A percentile compares a stretch with the other conserved stretches of the same genome.
phyloP scores from a whole-genome alignment of 169 alveolate species.

The Eimeria acervulina region DNA sequence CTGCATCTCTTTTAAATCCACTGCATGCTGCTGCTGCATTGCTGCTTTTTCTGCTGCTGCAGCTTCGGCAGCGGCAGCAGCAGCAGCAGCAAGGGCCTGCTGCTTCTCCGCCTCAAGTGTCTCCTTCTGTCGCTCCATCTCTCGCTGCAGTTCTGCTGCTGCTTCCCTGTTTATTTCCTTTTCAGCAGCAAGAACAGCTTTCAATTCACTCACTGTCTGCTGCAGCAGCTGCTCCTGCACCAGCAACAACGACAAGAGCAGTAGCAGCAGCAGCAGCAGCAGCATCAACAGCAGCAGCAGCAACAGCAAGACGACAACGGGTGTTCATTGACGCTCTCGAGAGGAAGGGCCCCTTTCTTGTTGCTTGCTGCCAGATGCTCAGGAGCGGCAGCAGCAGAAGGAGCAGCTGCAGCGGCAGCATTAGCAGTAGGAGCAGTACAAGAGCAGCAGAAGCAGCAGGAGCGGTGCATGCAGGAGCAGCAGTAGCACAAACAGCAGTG shows the following conservation, averaged over 20 bases:
- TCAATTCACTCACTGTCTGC: background rate
- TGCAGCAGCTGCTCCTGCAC: slow-evolving; percentile 38
- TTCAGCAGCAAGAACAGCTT: background rate
- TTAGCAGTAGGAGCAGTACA: too few relatives aligned
- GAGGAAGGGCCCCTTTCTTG: too few relatives aligned
- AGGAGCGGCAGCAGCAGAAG: background rate
- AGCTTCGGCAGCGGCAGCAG: slow-evolving; percentile 20
- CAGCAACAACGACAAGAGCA: slow-evolving; percentile 1
- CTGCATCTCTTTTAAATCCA: background rate
- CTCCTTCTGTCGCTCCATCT: slow-evolving; percentile 23
- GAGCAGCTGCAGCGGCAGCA: background rate
- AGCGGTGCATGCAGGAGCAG: background rate
- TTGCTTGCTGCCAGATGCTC: too few relatives aligned
- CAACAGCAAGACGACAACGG: background rate
- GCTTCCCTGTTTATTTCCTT: background rate
- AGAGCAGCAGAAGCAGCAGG: too few relatives aligned
- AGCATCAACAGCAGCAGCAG: background rate
- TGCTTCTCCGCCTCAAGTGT: background rate
- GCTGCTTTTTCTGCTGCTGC: slow-evolving; percentile 5
- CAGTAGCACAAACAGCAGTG: background rate
- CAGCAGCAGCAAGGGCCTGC: slow-evolving; percentile 38
- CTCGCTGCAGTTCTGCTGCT: slow-evolving; percentile 6
- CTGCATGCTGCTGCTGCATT: background rate
- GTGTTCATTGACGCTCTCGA: background rate
- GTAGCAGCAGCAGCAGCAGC: slow-evolving; percentile 17